Base-by-base conservation (phyloP, 2,329 filamentous ascomycete species). In the Claviceps digitariae region DNA sequence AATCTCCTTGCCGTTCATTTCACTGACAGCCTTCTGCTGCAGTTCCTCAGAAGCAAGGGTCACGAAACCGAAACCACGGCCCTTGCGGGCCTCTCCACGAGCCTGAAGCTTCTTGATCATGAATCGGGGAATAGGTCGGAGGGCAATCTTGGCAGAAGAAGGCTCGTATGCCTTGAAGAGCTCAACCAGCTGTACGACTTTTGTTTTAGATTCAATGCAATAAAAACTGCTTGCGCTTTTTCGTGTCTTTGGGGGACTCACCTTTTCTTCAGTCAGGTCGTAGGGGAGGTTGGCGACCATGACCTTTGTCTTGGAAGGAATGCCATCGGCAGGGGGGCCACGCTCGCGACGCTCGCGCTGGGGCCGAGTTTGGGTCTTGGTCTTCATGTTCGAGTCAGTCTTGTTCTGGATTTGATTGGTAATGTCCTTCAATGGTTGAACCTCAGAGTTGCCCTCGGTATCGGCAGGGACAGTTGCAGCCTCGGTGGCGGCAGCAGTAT, bases 61-160 rank as follows among this genome's bases (percentile, higher is more conserved):
- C 59, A 98, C 93, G 71, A 98, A 98, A 61, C 93, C 93, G 70
- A 98, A 98, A 61, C 93, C 93, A 77, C 93, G 93, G 57, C 93
- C 93, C 85, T 98, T 98, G 77, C 93, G 93, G 65, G 91, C 84
- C 77, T 98, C 93, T 68, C 90, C 90, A 69, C 93, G 91, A 66
- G 91, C 90, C 76, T 95, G 90, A 58, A 98, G 88, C 82, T 98
- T 98, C 86, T 96, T 96, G 75, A 98, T 93, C 93, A 98, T 98
- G 79, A 97, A 98, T 66, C 91, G 90, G 63, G 93, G 93, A 62
- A 98, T 98, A 51, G 93, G 93, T 65, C 93, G 91, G 63, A 98
- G 88, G 61, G 93, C 93, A 67, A 98, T 97, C 83, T 97, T 98
- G 72, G 93, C 91, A 60, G 90, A 94, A 62, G 86, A 85, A 57